Evolutionary conservation across 2,329 filamentous ascomycete genomes (phyloP).

Genomic region (Graphium sp.): DNA sequence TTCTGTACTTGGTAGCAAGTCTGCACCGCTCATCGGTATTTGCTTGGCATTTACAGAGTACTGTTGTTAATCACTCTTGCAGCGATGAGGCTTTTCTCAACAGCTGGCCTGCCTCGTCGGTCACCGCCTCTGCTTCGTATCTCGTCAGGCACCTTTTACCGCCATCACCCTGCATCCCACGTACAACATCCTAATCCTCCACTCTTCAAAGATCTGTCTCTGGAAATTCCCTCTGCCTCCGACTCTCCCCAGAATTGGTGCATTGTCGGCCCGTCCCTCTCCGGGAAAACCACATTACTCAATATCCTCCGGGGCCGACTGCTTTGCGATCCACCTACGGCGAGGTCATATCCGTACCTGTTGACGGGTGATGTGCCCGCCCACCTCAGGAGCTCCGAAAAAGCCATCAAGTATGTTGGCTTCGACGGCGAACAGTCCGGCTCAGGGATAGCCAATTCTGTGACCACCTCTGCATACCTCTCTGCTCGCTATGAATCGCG

Average conservation of each 20-base stretch:
- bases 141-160: conserved; percentile 68
- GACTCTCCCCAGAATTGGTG: conserved; percentile 54
- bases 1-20: no score
- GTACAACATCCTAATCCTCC: conserved; percentile 44
- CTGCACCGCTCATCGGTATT: no score
- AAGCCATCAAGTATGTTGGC: conserved; percentile 76
- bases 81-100: no score
- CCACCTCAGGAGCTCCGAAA: conserved; percentile 38
- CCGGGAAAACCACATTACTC: conserved; percentile 69
- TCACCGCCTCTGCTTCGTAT: conserved; percentile 57
- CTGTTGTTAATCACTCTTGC: no score
- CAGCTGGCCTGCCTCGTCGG: no score
- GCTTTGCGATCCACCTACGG: conserved; percentile 57
- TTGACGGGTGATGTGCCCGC: conserved; percentile 40
- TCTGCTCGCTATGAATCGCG: conserved; percentile 82
- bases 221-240: conserved; percentile 47
- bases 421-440: conserved; percentile 59
- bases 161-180: conserved; percentile 45
- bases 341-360: conserved; percentile 66
- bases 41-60: no score
- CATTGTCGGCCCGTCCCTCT: conserved; percentile 62
- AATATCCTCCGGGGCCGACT: conserved; percentile 62
- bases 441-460: conserved; percentile 31
- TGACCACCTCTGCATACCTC: conserved; percentile 60
- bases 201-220: conserved; percentile 54